These are phyloP conservation scores for Mycosphaerella sp. DNA, from an alignment of 2,329 filamentous ascomycete genomes.

Conservation along the genomic window DNA sequence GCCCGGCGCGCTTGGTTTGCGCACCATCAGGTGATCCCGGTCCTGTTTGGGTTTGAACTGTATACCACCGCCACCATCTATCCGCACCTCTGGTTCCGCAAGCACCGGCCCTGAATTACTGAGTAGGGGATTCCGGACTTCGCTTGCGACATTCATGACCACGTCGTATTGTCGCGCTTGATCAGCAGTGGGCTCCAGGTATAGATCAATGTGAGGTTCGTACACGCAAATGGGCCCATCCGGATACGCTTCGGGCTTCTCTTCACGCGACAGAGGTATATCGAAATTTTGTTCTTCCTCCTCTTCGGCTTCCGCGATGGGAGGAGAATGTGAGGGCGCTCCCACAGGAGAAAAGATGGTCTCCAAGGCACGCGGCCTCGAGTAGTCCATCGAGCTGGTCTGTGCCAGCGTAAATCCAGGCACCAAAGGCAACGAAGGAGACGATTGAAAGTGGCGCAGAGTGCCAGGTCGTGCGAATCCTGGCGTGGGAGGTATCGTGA, in stretches of 20 bases:
- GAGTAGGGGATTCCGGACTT: constrained; percentile 69
- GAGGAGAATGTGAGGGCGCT: constrained; percentile 8
- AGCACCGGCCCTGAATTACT: constrained; percentile 10
- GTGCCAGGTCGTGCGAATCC: constrained; percentile 44
- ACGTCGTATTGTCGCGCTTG: constrained; percentile 74
- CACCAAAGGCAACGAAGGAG: constrained; percentile 52
- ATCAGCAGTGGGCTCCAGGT: constrained; percentile 70
- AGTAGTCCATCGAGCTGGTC: constrained; percentile 5
- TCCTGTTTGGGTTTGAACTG: constrained; percentile 31
- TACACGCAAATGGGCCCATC: constrained; percentile 78
- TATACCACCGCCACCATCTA: constrained; percentile 31
- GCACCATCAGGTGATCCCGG: constrained; percentile 11
- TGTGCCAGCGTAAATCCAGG: constrained; percentile 36
- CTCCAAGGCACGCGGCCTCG: constrained; percentile 22
- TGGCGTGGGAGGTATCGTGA: constrained; percentile 53
- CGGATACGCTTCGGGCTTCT: constrained; percentile 74
- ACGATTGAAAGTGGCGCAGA: constrained; percentile 56
- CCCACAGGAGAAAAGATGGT: constrained; percentile 30
- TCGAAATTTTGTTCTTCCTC: constrained; percentile 49
- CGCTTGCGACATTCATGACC: constrained; percentile 75
- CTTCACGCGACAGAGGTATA: constrained; percentile 53
- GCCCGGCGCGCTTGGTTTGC: constrained; percentile 2
- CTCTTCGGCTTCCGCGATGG: constrained; percentile 33
- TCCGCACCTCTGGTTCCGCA: constrained; percentile 31
- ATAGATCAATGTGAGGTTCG: constrained; percentile 68